Evolutionary conservation across 106 monocot species (phyloP), one percentile per base, ranked within the genome.

Genomic region (Dendrobium huoshanense): DNA sequence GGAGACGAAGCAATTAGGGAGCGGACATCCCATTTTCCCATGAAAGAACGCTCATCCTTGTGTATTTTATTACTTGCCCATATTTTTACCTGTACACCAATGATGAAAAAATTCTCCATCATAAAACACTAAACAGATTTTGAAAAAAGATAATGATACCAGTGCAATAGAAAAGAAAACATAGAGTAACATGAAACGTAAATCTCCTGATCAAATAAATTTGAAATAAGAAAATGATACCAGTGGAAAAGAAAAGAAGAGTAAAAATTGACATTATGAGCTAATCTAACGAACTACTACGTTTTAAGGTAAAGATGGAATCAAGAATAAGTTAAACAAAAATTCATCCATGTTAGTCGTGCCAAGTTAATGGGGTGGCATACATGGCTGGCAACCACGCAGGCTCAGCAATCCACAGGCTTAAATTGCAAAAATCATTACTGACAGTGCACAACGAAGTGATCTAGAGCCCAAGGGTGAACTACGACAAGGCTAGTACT

Each of bases 61-160:
- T 91, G 86, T 75, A 99, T 93, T 77, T 85, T 93, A 82, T 95
- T 99, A 81, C 99, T 89, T 11, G 99, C 99, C 99, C 99, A 99
- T 80, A 99, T 92, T 72, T 95, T 82, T 59, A 99, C 91, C 99
- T 99, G 93, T 82, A 78, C 20, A 31, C 18, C 68, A 79, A 42
- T 29, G 67, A 79, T 18, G 47, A 56, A 72, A 44, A 58, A 43
- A 54, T 27, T 76, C 43, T 18, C 20, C 74, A 51, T 49, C 27
- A 18, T 24, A 2, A 49, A 51, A 76, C 18, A 70, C 13, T 70
- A 37, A 9, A 31, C n/a, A 25, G 49, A 22, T 76, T 76, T 76
- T 41, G 27, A 76, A 76, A 41, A 1, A 76, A 10, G 11, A 49
- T 11, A 76, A 49, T 74, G 16, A n/a, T 44, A 49, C 41, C 24